Evolutionary conservation across 2,329 filamentous ascomycete species (phyloP), one percentile per base, ranked within the genome.

Genomic region (Colletotrichum echinochloae): DNA sequence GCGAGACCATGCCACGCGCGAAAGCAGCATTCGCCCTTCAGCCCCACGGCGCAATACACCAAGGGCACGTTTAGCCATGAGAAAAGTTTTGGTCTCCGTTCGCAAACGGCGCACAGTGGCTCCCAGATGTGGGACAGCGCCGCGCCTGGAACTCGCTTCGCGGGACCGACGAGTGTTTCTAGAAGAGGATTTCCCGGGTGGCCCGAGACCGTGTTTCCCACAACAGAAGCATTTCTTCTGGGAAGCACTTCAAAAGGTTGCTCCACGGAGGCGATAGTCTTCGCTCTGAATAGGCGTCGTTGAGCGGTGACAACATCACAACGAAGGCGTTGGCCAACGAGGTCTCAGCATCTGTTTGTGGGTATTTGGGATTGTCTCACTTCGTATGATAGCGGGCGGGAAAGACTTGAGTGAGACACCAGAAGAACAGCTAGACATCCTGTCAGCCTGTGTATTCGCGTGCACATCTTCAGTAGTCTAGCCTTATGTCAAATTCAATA

Each of bases 401-500:
- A n/a, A n/a, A n/a, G n/a, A 23, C 35, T 28, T 12, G 12, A 30
- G 16, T 59, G 30, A 68, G 33, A 49, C 44, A 59, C 6, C 18
- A 18, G 5, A 5, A 28, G 26, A 16, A 9, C 18, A 54, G 6
- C 26, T 33, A 33, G 7, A 62, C 11, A 35, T 16, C 23, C 48
- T 1, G 26, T 9, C 9, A 14, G 26, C 23, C 26, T 49, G 23
- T 41, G 33, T 54, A 55, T 23, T 23, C 20, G 12, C 52, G 46
- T 28, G 46, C 23, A 6, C 30, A 48, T 41, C 20, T 23, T n/a
- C 37, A 16, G 30, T 20, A 35, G 46, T 63, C 52, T 59, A 59
- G 64, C 44, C 64, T 23, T 4, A 52, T 41, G 46, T 70, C 51
- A 62, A 51, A 23, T 57, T 49, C 23, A 39, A 63, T 63, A 63